Evolutionary conservation across 495 filamentous ascomycete genomes (phyloP).

Genomic region (Lophium mytilinum): DNA sequence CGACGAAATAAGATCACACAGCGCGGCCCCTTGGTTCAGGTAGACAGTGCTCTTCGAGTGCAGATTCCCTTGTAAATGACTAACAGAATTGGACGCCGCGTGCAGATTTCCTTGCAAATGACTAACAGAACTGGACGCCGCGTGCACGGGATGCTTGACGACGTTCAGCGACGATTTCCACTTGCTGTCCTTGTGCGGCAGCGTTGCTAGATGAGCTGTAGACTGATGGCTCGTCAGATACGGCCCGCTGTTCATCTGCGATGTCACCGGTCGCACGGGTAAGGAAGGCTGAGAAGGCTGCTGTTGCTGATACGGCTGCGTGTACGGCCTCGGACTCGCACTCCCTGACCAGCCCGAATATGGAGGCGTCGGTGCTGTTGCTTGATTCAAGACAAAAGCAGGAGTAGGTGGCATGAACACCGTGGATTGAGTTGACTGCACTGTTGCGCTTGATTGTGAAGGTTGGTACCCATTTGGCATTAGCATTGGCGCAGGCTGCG

Average conservation of each 20-base stretch:
- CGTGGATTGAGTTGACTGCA: neutral
- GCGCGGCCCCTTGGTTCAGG: constrained; percentile 36
- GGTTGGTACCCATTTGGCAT: neutral
- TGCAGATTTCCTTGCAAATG: neutral
- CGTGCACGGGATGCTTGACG: neutral
- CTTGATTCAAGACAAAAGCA: neutral
- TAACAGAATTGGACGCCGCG: neutral
- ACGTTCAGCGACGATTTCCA: constrained; percentile 9
- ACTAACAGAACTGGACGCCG: neutral
- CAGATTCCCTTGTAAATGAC: neutral
- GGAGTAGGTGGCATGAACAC: neutral
- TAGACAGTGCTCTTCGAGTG: constrained; percentile 12
- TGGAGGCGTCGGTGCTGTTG: neutral
- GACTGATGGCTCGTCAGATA: constrained; percentile 1
- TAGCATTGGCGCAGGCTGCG: neutral
- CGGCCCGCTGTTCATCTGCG: neutral
- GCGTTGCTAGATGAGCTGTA: constrained; percentile 3
- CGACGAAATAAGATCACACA: constrained; percentile 49
- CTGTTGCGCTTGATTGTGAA: neutral
- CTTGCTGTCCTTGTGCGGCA: constrained; percentile 2
- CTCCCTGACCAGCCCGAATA: neutral
- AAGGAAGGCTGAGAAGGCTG: neutral
- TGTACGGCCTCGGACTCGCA: neutral
- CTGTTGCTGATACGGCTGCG: neutral
- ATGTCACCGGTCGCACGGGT: neutral